phyloP scores from a whole-genome alignment of 2,329 filamentous ascomycete genomes.

The Pyrenophora graminea region DNA sequence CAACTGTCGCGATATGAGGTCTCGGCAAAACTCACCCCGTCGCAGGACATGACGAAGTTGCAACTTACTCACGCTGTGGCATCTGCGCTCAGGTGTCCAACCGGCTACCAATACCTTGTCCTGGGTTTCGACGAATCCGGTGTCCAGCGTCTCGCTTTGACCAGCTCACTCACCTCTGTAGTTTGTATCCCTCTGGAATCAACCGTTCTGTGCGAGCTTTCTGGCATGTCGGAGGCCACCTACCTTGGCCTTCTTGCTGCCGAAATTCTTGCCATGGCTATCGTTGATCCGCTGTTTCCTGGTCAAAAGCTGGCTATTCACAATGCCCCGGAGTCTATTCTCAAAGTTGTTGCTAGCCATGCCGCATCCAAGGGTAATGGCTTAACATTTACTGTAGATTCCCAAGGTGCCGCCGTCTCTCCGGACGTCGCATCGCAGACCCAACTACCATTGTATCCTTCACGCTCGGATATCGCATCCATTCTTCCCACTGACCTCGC shows the following conservation, averaged over 20 bases:
- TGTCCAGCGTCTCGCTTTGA: background rate
- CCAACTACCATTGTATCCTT: background rate
- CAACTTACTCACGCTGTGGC: background rate
- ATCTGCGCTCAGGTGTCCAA: background rate
- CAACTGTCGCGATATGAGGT: background rate
- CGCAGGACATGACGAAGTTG: background rate
- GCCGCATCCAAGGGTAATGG: background rate
- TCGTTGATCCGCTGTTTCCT: background rate
- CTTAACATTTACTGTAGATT: background rate
- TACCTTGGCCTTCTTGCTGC: background rate
- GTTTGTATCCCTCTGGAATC: background rate
- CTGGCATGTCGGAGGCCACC: background rate
- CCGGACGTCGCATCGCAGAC: background rate
- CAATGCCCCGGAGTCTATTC: background rate
- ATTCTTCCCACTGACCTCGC: background rate
- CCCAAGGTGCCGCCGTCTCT: background rate
- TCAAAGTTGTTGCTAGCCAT: background rate
- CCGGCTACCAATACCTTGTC: background rate
- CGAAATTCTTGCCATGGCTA: background rate
- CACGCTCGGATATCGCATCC: background rate
- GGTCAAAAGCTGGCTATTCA: background rate
- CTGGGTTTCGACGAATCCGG: background rate
- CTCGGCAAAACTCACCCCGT: background rate
- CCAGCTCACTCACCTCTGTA: background rate
- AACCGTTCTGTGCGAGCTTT: background rate